Evolutionary conservation across 768 basidiomycete genomes (phyloP).

Genomic region (Podaxis sp.): DNA sequence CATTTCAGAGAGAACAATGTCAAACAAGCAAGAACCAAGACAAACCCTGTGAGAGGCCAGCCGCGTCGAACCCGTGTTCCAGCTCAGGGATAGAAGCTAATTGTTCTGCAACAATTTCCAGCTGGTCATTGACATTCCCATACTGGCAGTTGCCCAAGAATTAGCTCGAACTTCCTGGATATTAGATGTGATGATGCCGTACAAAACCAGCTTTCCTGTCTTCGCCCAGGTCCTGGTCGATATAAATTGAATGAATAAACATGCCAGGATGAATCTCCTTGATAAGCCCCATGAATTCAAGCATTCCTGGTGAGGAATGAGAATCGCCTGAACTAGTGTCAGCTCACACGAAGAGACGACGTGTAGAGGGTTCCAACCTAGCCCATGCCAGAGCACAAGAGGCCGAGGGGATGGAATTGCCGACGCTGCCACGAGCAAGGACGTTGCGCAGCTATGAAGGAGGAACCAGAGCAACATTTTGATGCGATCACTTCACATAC

Average conservation of each 20-base stretch:
- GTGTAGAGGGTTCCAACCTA: conserved; percentile 36
- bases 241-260: conserved; percentile 73
- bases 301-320: conserved; percentile 71
- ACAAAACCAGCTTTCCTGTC: conserved; percentile 76
- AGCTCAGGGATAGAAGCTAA: conserved; percentile 65
- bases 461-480: conserved; percentile 4
- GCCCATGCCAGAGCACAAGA: conserved; percentile 76
- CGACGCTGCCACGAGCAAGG: conserved; percentile 4
- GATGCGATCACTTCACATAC: background rate
- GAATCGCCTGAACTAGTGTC: conserved; percentile 65
- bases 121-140: conserved; percentile 73
- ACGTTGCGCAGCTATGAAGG: background rate
- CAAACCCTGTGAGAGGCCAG: conserved; percentile 84
- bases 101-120: conserved; percentile 64
- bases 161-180: background rate
- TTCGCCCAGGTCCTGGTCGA: conserved; percentile 58
- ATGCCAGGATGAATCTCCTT: conserved; percentile 70
- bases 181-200: conserved; percentile 30
- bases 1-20: background rate
- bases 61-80: conserved; percentile 73
- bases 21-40: conserved; percentile 6
- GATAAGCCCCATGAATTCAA: conserved; percentile 59
- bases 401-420: conserved; percentile 38
- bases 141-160: conserved; percentile 47
- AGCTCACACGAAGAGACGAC: conserved; percentile 18